phyloP scores from a whole-genome alignment of 345 rosid genomes.

The Mangifera indica region DNA sequence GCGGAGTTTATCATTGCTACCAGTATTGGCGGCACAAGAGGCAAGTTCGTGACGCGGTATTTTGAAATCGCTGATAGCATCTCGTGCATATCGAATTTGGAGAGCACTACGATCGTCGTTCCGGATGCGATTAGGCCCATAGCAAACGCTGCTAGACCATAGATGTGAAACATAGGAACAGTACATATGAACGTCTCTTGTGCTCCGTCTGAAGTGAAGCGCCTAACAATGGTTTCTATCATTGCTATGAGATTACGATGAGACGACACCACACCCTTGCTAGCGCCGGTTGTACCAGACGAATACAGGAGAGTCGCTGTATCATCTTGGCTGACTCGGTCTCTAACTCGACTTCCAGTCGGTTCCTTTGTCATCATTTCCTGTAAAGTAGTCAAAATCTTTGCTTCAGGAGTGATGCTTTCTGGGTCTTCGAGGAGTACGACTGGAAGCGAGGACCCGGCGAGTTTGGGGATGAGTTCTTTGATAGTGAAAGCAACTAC shows the following conservation, averaged over 20 bases:
- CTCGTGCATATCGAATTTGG: conserved; percentile 67
- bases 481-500: conserved; percentile 66
- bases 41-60: conserved; percentile 54
- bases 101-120: conserved; percentile 60
- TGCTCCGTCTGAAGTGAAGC: conserved; percentile 34
- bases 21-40: conserved; percentile 62
- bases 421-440: conserved; percentile 50
- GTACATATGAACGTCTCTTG: conserved; percentile 65
- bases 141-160: conserved; percentile 69
- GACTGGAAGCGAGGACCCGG: conserved; percentile 45
- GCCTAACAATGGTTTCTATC: conserved; percentile 41
- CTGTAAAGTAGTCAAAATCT: conserved; percentile 40
- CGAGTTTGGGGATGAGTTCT: conserved; percentile 60
- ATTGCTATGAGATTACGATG: conserved; percentile 69
- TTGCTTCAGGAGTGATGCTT: conserved; percentile 9
- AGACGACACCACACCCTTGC: conserved; percentile 80
- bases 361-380: conserved; percentile 51
- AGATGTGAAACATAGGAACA: conserved; percentile 89
- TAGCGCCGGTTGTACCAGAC: conserved; percentile 87
- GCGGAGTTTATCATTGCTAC: conserved; percentile 59
- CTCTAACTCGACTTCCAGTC: conserved; percentile 38
- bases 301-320: conserved; percentile 85
- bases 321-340: conserved; percentile 68
- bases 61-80: conserved; percentile 60
- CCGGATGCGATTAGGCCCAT: conserved; percentile 67